A percentile compares a stretch with the other conserved stretches of the same genome.
Conservation (phyloP, 2,329 filamentous ascomycete species). For the Botrytis deweyae region DNA sequence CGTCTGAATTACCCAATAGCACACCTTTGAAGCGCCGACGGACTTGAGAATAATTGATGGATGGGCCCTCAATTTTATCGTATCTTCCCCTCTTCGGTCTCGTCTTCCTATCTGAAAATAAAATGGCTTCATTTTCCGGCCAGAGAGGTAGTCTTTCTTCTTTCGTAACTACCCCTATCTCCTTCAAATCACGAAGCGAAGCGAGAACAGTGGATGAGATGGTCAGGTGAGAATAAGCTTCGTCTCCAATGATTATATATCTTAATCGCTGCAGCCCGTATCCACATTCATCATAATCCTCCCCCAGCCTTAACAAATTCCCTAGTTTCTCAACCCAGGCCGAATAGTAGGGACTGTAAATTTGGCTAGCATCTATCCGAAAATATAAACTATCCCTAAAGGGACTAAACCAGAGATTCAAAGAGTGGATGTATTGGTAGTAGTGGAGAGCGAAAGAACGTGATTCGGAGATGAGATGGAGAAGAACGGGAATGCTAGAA, state of each 20-base stretch:
- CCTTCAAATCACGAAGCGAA: not conserved
- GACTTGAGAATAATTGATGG: not conserved
- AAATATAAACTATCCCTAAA: constrained; percentile 2
- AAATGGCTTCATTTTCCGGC: not conserved
- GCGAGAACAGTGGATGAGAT: not conserved
- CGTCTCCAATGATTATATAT: not conserved
- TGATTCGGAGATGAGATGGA: constrained; percentile 1
- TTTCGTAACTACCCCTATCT: not conserved
- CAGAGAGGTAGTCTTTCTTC: not conserved
- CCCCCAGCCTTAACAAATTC: not conserved
- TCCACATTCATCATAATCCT: not conserved
- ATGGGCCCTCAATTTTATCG: not conserved
- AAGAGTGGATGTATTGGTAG: not conserved
- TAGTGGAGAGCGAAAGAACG: constrained; percentile 1
- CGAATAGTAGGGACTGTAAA: not conserved
- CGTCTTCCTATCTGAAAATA: not conserved
- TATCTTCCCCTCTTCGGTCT: not conserved
- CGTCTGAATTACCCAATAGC: not conserved
- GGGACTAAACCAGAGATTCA: constrained; percentile 1
- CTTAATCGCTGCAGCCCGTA: not conserved
- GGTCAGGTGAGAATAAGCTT: not conserved
- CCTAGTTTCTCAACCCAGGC: not conserved
- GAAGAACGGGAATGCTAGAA: constrained; percentile 1
- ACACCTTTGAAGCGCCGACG: not conserved
- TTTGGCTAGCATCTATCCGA: not conserved